Conservation (phyloP, 805 yeast genomes). For the Nakazawaea sp. region DNA sequence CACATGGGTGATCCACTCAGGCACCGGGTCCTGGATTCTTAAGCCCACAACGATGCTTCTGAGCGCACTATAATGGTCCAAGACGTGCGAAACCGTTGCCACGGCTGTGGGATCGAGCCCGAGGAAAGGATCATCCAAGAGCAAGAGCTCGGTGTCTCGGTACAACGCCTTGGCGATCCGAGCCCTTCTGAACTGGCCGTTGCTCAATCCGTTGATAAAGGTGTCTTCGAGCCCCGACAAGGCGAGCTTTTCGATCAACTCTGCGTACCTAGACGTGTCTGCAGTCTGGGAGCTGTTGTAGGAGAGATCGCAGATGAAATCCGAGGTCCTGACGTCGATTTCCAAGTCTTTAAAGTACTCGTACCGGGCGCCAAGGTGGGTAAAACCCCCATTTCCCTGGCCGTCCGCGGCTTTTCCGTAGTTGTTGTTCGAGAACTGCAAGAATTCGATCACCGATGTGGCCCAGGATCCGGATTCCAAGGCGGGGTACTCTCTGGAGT, state of each 20-base stretch:
- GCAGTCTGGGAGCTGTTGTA: conserved; percentile 32
- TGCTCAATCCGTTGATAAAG: conserved; percentile 84
- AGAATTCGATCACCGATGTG: conserved; percentile 32
- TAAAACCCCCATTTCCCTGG: conserved; percentile 38
- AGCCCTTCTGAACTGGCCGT: conserved; percentile 92
- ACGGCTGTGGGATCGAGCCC: conserved; percentile 83
- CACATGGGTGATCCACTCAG: conserved; percentile 73
- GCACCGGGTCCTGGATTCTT: conserved; percentile 67
- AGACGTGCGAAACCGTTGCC: conserved; percentile 46
- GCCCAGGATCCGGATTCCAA: conserved; percentile 37
- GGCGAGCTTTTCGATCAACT: conserved; percentile 42
- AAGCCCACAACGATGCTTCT: conserved; percentile 58
- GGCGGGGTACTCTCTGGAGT: conserved; percentile 49
- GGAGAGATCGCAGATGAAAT: conserved; percentile 52
- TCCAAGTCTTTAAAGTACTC: conserved; percentile 76
- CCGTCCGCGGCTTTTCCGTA: conserved; percentile 23
- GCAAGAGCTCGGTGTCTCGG: conserved; percentile 46
- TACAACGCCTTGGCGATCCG: conserved; percentile 73
- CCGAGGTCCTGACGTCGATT: conserved; percentile 63
- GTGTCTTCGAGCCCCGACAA: conserved; percentile 53
- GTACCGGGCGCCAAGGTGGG: conserved; percentile 84
- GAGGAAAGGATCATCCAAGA: conserved; percentile 88
- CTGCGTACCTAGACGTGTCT: conserved; percentile 29
- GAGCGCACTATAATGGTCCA: conserved; percentile 22
- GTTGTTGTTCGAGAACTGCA: conserved; percentile 28